These are phyloP conservation scores for Bacidia rubella DNA, from an alignment of 495 filamentous ascomycete genomes.

Conservation along the genomic window DNA sequence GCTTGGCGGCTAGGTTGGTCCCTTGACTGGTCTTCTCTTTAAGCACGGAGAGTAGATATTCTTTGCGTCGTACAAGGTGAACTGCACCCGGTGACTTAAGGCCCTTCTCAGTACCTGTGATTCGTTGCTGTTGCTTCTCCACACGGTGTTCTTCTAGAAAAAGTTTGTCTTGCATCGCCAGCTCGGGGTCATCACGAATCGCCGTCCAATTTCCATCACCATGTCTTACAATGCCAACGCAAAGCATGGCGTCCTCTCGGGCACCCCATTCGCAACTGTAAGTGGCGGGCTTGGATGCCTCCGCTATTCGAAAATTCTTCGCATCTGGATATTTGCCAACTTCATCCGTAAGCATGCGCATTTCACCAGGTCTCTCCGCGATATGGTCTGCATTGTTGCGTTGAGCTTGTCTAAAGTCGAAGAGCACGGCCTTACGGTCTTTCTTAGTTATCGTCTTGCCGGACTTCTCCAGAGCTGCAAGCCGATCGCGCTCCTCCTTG, in stretches of 20 bases:
- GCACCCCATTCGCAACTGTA: constrained; percentile 86
- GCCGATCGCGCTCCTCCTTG: constrained; percentile 48
- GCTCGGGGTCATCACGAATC: constrained; percentile 82
- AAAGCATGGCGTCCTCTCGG: constrained; percentile 92
- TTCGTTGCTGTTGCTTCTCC: constrained; percentile 85
- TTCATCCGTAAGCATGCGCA: constrained; percentile 67
- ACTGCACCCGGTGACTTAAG: constrained; percentile 91
- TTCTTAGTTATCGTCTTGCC: constrained; percentile 80
- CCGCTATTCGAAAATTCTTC: constrained; percentile 69
- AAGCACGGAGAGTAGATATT: constrained; percentile 85
- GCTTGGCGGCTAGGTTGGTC: constrained; percentile 52
- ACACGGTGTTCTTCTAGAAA: constrained; percentile 97
- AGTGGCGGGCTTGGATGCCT: constrained; percentile 74
- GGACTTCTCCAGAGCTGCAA: constrained; percentile 49
- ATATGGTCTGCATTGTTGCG: constrained; percentile 92
- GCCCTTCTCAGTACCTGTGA: constrained; percentile 58
- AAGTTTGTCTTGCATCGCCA: constrained; percentile 81
- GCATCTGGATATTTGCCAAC: constrained; percentile 49
- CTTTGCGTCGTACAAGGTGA: constrained; percentile 85
- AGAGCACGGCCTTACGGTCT: constrained; percentile 89
- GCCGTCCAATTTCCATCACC: constrained; percentile 88
- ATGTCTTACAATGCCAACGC: constrained; percentile 80
- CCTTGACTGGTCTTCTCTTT: constrained; percentile 60
- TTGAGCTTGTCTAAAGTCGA: constrained; percentile 82
- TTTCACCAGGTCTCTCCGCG: constrained; percentile 73